A percentile compares a stretch with the other conserved stretches of the same genome.
Conservation (phyloP, 495 filamentous ascomycete genomes). For the Penicillium arizonense region DNA sequence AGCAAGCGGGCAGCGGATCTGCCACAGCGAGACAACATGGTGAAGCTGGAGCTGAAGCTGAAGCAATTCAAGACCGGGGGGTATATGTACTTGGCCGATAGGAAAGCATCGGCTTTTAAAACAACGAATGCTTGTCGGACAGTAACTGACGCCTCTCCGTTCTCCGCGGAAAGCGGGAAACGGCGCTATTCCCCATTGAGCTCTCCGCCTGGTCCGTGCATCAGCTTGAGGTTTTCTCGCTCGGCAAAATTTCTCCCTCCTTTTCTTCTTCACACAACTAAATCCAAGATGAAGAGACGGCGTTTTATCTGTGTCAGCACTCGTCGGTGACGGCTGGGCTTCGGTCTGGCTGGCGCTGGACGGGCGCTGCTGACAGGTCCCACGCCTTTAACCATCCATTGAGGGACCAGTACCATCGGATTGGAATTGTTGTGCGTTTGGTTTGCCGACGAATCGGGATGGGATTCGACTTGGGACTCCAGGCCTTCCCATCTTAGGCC, state of each 20-base stretch:
- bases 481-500: neutral
- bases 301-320: slow-evolving; percentile 44
- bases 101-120: slow-evolving; percentile 25
- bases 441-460: neutral
- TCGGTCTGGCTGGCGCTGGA: slow-evolving; percentile 31
- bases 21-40: slow-evolving; percentile 45
- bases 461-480: neutral
- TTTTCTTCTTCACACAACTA: slow-evolving; percentile 52
- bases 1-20: slow-evolving; percentile 40
- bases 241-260: slow-evolving; percentile 19
- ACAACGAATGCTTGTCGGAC: slow-evolving; percentile 20
- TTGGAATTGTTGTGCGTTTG: slow-evolving; percentile 44
- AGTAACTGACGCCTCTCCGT: slow-evolving; percentile 24
- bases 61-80: neutral
- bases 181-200: slow-evolving; percentile 23
- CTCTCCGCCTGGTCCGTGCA: slow-evolving; percentile 34
- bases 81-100: slow-evolving; percentile 19
- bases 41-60: slow-evolving; percentile 8
- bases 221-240: slow-evolving; percentile 14
- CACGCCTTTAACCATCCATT: slow-evolving; percentile 49
- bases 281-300: slow-evolving; percentile 55
- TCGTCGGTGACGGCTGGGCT: slow-evolving; percentile 33
- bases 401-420: slow-evolving; percentile 45
- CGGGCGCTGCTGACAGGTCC: slow-evolving; percentile 53
- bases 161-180: slow-evolving; percentile 45